Conservation (phyloP, 495 filamentous ascomycete genomes). For the Neurospora terricola region DNA sequence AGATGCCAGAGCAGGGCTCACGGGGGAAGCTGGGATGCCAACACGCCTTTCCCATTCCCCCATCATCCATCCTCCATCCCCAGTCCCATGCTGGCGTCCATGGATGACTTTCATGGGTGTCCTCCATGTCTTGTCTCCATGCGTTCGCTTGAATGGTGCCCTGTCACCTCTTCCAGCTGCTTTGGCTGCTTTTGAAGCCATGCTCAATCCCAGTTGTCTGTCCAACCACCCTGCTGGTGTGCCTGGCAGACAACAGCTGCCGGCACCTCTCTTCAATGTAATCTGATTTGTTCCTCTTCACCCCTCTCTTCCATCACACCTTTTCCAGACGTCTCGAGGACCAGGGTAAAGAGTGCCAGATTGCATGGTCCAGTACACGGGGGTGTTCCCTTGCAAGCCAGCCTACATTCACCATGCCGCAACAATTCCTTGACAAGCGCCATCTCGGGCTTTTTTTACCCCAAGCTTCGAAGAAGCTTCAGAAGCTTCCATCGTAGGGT, state of each 20-base stretch:
- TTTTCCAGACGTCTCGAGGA: constrained; percentile 1
- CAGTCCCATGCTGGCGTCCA: constrained; percentile 7
- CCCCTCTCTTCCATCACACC: constrained; percentile 13
- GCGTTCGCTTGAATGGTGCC: constrained; percentile 10
- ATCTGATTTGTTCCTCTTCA: not conserved
- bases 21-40: not conserved
- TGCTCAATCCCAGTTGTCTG: constrained; percentile 13
- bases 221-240: constrained; percentile 9
- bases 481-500: not conserved
- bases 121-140: constrained; percentile 16
- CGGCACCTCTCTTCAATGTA: not conserved
- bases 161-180: constrained; percentile 18
- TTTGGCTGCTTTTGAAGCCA: constrained; percentile 14
- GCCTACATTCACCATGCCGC: not conserved
- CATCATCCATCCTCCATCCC: constrained; percentile 1
- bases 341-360: constrained; percentile 10
- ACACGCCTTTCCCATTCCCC: constrained; percentile 4
- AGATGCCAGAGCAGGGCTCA: not conserved
- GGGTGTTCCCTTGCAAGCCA: not conserved
- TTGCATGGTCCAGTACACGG: constrained; percentile 16
- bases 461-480: not conserved
- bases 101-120: constrained; percentile 13
- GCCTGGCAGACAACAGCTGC: not conserved
- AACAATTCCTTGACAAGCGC: not conserved
- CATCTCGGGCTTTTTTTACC: not conserved